Conservation (phyloP, 2,329 filamentous ascomycete genomes). For the Waltergamsia citrina region DNA sequence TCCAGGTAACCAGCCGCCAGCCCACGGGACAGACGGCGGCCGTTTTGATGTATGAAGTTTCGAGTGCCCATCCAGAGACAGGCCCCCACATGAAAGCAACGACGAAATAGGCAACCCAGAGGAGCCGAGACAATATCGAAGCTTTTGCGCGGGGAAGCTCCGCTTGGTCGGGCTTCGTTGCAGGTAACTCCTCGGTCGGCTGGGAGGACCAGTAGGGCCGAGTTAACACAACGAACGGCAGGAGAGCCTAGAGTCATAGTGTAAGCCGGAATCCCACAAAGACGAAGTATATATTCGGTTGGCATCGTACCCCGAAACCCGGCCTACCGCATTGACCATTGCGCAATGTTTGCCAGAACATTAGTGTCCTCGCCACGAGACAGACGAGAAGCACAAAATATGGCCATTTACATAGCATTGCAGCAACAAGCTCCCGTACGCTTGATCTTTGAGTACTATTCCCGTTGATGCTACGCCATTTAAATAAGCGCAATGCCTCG, state of each 20-base stretch:
- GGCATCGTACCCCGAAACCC: not conserved
- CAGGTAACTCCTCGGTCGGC: not conserved
- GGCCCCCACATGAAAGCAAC: too few relatives aligned
- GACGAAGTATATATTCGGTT: not conserved
- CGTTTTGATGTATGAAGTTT: constrained; percentile 8
- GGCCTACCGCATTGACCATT: constrained; percentile 1
- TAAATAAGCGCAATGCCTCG: not conserved
- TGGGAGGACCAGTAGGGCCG: constrained; percentile 7
- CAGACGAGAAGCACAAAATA: not conserved
- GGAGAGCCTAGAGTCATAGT: constrained; percentile 15
- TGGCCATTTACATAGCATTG: not conserved
- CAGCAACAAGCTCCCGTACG: not conserved
- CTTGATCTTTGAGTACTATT: not conserved
- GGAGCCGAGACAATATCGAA: constrained; percentile 5
- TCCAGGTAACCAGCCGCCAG: constrained; percentile 4
- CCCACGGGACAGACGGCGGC: constrained; percentile 9
- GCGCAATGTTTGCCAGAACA: constrained; percentile 2
- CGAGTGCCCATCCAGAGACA: constrained; percentile 2
- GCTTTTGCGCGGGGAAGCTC: not conserved
- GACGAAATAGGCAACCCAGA: not conserved
- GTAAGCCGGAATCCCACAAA: too few relatives aligned
- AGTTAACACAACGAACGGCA: constrained; percentile 10
- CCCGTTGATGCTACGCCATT: not conserved
- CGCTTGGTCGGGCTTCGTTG: not conserved
- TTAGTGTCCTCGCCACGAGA: constrained; percentile 1